phyloP scores from a whole-genome alignment of 805 yeast species.

The Ascoidea tarda region DNA sequence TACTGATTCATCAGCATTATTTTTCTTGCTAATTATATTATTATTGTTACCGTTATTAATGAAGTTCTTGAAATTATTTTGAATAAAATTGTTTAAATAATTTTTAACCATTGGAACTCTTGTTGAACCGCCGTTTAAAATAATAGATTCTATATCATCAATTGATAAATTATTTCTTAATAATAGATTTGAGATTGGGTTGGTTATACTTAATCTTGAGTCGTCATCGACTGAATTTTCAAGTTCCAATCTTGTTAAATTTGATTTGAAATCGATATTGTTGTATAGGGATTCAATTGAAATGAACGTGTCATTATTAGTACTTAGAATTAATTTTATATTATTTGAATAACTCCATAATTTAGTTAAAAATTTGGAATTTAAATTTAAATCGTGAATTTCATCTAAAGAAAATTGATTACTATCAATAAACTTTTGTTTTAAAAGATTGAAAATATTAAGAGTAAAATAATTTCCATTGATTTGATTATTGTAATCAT shows the following conservation, averaged over 20 bases:
- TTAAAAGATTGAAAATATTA: constrained; percentile 44
- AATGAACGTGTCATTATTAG: constrained; percentile 67
- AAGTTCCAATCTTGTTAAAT: constrained; percentile 67
- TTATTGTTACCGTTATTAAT: constrained; percentile 23
- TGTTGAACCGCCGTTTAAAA: constrained; percentile 82
- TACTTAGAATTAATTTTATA: constrained; percentile 77
- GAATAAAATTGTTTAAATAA: constrained; percentile 32
- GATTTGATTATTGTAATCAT: constrained; percentile 48
- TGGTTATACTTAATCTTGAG: constrained; percentile 27
- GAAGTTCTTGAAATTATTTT: neutral
- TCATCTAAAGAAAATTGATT: constrained; percentile 18
- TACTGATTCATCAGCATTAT: constrained; percentile 92
- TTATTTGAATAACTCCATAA: constrained; percentile 78
- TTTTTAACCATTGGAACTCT: constrained; percentile 81
- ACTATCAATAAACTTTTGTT: constrained; percentile 38
- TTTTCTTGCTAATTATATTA: constrained; percentile 57
- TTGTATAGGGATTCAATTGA: constrained; percentile 62
- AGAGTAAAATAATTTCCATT: constrained; percentile 72
- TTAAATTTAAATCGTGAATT: constrained; percentile 21
- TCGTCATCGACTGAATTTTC: constrained; percentile 38
- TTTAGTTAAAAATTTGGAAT: constrained; percentile 48
- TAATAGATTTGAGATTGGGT: constrained; percentile 44
- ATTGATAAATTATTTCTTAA: constrained; percentile 15
- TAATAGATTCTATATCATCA: constrained; percentile 43
- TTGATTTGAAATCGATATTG: constrained; percentile 60